Evolutionary conservation across 2,329 filamentous ascomycete species (phyloP).

Genomic region (Truncatella angustata): DNA sequence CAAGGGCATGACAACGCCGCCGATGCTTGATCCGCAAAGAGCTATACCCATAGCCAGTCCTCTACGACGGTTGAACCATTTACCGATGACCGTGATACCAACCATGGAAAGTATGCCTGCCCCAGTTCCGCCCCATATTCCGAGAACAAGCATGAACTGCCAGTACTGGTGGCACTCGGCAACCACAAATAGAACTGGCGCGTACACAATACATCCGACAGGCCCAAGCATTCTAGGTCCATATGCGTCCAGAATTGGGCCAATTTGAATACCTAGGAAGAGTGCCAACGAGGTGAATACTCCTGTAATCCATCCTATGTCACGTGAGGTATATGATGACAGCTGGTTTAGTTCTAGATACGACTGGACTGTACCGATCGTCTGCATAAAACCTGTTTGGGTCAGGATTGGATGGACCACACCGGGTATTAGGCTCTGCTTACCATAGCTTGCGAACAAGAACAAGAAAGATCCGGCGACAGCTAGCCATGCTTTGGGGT

Average conservation of each 20-base stretch:
- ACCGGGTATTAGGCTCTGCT: not conserved
- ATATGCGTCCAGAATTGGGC: slow-evolving; percentile 39
- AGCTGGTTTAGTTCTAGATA: slow-evolving; percentile 37
- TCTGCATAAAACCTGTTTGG: slow-evolving; percentile 33
- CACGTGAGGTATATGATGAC: slow-evolving; percentile 30
- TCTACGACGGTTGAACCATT: slow-evolving; percentile 23
- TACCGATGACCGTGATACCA: slow-evolving; percentile 29
- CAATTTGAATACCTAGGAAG: slow-evolving; percentile 37
- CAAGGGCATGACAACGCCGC: slow-evolving; percentile 31
- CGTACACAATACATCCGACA: slow-evolving; percentile 28
- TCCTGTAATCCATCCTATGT: slow-evolving; percentile 40
- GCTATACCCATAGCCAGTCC: slow-evolving; percentile 25
- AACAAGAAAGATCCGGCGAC: slow-evolving; percentile 8
- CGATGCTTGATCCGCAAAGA: slow-evolving; percentile 20
- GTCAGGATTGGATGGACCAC: not conserved
- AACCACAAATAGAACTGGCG: slow-evolving; percentile 41
- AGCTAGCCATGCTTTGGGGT: slow-evolving; percentile 9
- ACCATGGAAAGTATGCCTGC: slow-evolving; percentile 37
- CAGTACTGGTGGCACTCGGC: slow-evolving; percentile 40
- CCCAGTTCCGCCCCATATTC: slow-evolving; percentile 40
- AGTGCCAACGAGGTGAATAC: slow-evolving; percentile 37
- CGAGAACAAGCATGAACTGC: slow-evolving; percentile 38
- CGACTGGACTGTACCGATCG: slow-evolving; percentile 37
- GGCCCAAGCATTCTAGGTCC: slow-evolving; percentile 33
- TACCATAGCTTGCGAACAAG: slow-evolving; percentile 7